A percentile compares a stretch with the other conserved stretches of the same genome.
phyloP scores from a whole-genome alignment of 2,329 filamentous ascomycete species.

The Pseudogymnoascus sp. region DNA sequence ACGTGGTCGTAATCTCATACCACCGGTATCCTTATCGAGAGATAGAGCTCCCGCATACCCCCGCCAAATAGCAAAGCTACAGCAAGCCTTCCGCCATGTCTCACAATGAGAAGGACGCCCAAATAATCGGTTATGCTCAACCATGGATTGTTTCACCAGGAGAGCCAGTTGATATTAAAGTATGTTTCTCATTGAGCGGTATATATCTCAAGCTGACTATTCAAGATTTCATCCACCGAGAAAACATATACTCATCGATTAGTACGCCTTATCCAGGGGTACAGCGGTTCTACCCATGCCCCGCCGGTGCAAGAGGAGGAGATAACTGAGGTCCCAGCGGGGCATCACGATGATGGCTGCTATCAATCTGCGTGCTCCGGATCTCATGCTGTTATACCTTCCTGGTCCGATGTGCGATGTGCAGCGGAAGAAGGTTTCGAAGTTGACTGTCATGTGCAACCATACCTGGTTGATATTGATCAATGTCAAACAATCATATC shows the following conservation, averaged over 20 bases:
- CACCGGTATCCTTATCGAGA: background rate
- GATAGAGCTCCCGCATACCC: background rate
- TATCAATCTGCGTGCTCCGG: background rate
- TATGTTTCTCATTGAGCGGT: background rate
- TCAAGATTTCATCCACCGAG: conserved; percentile 16
- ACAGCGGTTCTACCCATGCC: conserved; percentile 12
- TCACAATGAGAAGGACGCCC: background rate
- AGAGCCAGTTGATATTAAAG: conserved; percentile 20
- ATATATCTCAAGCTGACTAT: conserved; percentile 10
- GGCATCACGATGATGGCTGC: background rate
- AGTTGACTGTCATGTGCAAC: conserved; percentile 14
- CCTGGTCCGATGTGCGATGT: conserved; percentile 11
- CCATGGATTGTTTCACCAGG: conserved; percentile 21
- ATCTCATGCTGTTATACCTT: conserved; percentile 10
- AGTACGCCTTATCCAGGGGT: conserved; percentile 15
- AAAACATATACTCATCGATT: conserved; percentile 13
- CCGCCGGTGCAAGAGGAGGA: conserved; percentile 11
- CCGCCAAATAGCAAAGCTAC: background rate
- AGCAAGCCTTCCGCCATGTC: background rate
- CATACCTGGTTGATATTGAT: conserved; percentile 10
- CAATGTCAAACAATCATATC: conserved; percentile 14
- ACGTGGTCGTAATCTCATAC: background rate
- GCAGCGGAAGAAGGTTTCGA: conserved; percentile 6
- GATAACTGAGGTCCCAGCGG: conserved; percentile 1
- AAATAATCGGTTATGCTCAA: conserved; percentile 21